phyloP scores from a whole-genome alignment of 2,329 filamentous ascomycete genomes.

The Fusarium torulosum region DNA sequence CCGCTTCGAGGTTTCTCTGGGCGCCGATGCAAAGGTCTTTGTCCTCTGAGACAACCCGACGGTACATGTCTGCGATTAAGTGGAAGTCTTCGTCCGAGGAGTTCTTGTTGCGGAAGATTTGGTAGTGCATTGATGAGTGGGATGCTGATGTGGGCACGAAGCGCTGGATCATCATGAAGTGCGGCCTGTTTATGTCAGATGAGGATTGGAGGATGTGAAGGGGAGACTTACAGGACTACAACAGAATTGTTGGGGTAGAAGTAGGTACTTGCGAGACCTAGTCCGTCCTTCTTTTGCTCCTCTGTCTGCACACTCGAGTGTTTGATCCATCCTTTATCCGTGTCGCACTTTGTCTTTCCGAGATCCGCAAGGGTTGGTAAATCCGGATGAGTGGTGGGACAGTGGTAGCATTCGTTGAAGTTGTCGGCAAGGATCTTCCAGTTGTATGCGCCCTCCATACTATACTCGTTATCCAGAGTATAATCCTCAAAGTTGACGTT shows the following conservation, averaged over 20 bases:
- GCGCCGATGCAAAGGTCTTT: constrained; percentile 30
- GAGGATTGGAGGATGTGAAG: rapidly evolving
- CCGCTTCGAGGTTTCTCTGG: constrained; percentile 25
- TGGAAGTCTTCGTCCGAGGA: constrained; percentile 25
- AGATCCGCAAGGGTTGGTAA: constrained; percentile 36
- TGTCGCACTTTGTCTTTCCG: constrained; percentile 30
- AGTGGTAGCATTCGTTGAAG: constrained; percentile 66
- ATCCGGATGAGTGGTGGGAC: constrained; percentile 35
- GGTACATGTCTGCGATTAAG: constrained; percentile 15
- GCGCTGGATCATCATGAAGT: constrained; percentile 39
- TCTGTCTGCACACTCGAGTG: constrained; percentile 30
- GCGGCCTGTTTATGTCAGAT: constrained; percentile 2
- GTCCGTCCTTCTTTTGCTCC: constrained; percentile 31
- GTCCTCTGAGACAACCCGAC: constrained; percentile 31
- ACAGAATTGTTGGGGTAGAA: constrained; percentile 38
- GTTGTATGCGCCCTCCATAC: constrained; percentile 67
- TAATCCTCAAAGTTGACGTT: constrained; percentile 62
- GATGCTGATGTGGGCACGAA: constrained; percentile 26
- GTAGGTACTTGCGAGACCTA: constrained; percentile 33
- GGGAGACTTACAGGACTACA: constrained; percentile 29
- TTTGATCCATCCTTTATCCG: constrained; percentile 29
- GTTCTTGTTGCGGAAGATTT: constrained; percentile 32
- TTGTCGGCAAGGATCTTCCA: constrained; percentile 73
- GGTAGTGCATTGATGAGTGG: constrained; percentile 27
- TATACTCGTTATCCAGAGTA: constrained; percentile 66